A percentile compares a stretch with the other conserved stretches of the same genome.
Evolutionary conservation across 805 yeast genomes (phyloP).

Genomic region (Wickerhamiella shivajii): DNA sequence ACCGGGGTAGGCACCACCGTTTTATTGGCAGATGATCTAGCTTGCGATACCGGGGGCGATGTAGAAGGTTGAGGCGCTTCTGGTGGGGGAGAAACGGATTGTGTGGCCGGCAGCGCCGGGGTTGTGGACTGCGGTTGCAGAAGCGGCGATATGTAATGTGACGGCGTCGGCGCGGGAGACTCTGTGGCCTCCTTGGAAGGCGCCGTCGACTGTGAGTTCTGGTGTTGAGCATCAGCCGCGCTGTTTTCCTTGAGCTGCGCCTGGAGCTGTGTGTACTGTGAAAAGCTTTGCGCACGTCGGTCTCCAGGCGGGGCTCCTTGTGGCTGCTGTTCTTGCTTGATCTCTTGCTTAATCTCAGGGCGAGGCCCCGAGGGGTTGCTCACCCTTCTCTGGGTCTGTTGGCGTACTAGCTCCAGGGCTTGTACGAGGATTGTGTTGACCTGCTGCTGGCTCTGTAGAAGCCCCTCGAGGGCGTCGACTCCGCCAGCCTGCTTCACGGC

Average conservation of each 20-base stretch:
- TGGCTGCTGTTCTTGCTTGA: slow-evolving; percentile 8
- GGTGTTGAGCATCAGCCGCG: too few species aligned
- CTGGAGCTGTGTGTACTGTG: slow-evolving; percentile 1
- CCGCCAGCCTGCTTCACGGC: slow-evolving; percentile 56
- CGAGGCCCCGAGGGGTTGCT: slow-evolving; percentile 2
- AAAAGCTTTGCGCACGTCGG: too few species aligned
- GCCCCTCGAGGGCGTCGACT: slow-evolving; percentile 13
- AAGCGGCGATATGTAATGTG: too few species aligned
- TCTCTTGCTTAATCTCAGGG: neutral
- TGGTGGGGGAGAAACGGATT: slow-evolving; percentile 15
- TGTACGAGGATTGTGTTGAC: slow-evolving; percentile 11
- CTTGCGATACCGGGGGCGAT: too few species aligned
- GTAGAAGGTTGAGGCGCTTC: too few species aligned
- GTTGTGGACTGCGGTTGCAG: slow-evolving; percentile 12
- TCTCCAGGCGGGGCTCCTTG: slow-evolving; percentile 18
- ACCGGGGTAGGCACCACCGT: slow-evolving; percentile 7
- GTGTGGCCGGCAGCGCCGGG: slow-evolving; percentile 18
- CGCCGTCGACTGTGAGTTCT: too few species aligned
- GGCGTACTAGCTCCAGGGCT: slow-evolving; percentile 12
- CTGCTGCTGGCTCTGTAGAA: slow-evolving; percentile 13
- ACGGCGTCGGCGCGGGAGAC: too few species aligned
- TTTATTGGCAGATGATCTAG: too few species aligned
- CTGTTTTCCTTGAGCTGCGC: too few species aligned
- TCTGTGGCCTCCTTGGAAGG: too few species aligned
- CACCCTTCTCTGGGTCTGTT: slow-evolving; percentile 8